A percentile compares a stretch with the other conserved stretches of the same genome.
phyloP scores from a whole-genome alignment of 441 rosid genomes.

The Arabidopsis lyrata region DNA sequence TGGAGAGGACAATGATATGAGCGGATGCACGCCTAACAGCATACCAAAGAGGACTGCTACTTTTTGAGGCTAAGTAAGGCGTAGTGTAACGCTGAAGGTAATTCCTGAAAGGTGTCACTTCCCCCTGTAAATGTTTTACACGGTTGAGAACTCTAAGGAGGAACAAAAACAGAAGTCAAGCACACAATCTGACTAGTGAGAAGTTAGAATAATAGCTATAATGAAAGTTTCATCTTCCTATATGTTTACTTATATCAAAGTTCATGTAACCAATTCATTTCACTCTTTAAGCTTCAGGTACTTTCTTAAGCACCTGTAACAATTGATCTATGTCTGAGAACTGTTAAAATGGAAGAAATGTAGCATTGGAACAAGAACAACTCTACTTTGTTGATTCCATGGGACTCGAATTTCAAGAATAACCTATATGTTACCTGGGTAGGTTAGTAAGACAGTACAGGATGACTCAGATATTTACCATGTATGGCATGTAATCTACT shows the following conservation, averaged over 20 bases:
- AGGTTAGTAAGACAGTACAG: constrained; percentile 16
- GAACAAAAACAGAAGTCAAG: constrained; percentile 13
- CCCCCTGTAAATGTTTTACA: constrained; percentile 52
- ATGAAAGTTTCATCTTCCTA: constrained; percentile 2
- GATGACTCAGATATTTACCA: constrained; percentile 51
- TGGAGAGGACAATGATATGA: constrained; percentile 74
- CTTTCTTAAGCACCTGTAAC: background rate
- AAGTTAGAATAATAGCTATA: constrained; percentile 20
- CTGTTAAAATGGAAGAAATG: background rate
- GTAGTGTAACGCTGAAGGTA: constrained; percentile 70
- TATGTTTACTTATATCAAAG: background rate
- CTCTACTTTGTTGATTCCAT: background rate
- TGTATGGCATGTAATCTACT: constrained; percentile 71
- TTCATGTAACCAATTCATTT: constrained; percentile 4
- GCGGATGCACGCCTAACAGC: constrained; percentile 77
- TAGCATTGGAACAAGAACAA: background rate
- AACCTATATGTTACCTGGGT: background rate
- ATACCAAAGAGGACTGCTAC: constrained; percentile 73
- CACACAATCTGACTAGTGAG: constrained; percentile 1
- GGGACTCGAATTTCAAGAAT: background rate
- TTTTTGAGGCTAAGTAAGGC: constrained; percentile 68
- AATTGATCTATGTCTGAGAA: constrained; percentile 3
- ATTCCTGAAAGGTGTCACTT: constrained; percentile 64
- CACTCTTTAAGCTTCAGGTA: background rate
- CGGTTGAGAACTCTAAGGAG: constrained; percentile 15